Percentiles rank a stretch among this genome's conserved stretches.
These are phyloP conservation scores for Penicillium maclennaniae DNA, from an alignment of 495 filamentous ascomycete genomes.

Conservation along the genomic window DNA sequence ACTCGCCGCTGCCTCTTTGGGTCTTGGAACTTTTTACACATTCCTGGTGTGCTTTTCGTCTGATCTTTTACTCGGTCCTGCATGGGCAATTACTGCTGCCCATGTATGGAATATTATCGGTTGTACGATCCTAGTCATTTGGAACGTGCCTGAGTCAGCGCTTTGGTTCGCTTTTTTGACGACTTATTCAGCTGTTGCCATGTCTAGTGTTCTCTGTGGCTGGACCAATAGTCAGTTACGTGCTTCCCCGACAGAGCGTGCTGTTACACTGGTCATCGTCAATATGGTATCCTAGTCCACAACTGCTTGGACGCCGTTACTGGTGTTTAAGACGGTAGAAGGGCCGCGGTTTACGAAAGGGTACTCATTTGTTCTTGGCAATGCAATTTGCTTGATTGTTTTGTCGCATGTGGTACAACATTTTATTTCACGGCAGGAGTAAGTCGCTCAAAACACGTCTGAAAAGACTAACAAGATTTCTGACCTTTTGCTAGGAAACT, in stretches of 20 bases:
- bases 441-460: not conserved
- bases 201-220: constrained; percentile 35
- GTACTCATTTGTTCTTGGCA: constrained; percentile 45
- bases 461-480: not conserved
- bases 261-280: constrained; percentile 49
- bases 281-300: constrained; percentile 51
- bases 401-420: constrained; percentile 31
- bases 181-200: constrained; percentile 30
- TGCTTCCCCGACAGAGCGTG: constrained; percentile 55
- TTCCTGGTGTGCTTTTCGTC: constrained; percentile 45
- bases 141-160: constrained; percentile 46
- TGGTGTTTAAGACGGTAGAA: constrained; percentile 44
- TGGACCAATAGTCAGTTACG: constrained; percentile 49
- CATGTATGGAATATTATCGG: constrained; percentile 40
- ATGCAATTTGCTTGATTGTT: constrained; percentile 42
- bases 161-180: constrained; percentile 48
- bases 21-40: constrained; percentile 45
- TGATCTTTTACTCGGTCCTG: constrained; percentile 42
- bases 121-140: constrained; percentile 43
- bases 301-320: constrained; percentile 32
- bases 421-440: constrained; percentile 25
- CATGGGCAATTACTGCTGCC: constrained; percentile 42
- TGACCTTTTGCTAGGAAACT: constrained; percentile 5
- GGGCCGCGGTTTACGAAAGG: constrained; percentile 47
- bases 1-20: constrained; percentile 39